phyloP scores from a whole-genome alignment of 352 stramenopile genomes.

The Pythium grandisporangium region DNA sequence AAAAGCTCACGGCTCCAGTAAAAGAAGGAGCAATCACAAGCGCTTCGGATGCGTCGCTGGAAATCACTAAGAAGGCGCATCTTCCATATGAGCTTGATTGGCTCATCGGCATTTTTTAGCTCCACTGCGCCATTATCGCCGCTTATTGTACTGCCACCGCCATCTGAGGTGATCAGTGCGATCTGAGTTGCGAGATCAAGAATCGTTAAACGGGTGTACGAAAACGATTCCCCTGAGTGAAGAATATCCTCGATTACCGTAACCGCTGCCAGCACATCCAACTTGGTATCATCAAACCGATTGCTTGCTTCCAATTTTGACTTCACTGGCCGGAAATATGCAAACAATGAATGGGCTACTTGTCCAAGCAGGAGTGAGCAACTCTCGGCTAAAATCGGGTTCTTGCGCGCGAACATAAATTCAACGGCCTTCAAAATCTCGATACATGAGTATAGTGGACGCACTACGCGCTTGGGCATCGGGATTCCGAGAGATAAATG shows the following conservation, averaged over 20 bases:
- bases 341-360: slow-evolving; percentile 71
- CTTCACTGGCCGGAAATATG: slow-evolving; percentile 77
- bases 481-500: slow-evolving; percentile 83
- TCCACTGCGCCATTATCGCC: slow-evolving; percentile 32
- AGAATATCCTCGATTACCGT: slow-evolving; percentile 82
- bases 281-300: slow-evolving; percentile 81
- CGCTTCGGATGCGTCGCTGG: slow-evolving; percentile 74
- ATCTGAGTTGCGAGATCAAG: slow-evolving; percentile 76
- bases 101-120: slow-evolving; percentile 59
- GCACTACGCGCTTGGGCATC: slow-evolving; percentile 79
- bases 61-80: slow-evolving; percentile 84
- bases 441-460: slow-evolving; percentile 84
- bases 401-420: slow-evolving; percentile 88
- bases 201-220: slow-evolving; percentile 76
- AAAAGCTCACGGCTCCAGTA: slow-evolving; percentile 91
- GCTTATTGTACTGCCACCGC: slow-evolving; percentile 21
- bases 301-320: slow-evolving; percentile 78
- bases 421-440: slow-evolving; percentile 90
- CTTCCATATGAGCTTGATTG: slow-evolving; percentile 79
- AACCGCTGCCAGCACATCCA: slow-evolving; percentile 75
- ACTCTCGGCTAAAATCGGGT: slow-evolving; percentile 69
- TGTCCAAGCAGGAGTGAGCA: slow-evolving; percentile 66
- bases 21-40: slow-evolving; percentile 90
- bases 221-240: slow-evolving; percentile 73
- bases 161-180: slow-evolving; percentile 59